Conservation (phyloP, 129 eudicot species). For the Daucus carota region DNA sequence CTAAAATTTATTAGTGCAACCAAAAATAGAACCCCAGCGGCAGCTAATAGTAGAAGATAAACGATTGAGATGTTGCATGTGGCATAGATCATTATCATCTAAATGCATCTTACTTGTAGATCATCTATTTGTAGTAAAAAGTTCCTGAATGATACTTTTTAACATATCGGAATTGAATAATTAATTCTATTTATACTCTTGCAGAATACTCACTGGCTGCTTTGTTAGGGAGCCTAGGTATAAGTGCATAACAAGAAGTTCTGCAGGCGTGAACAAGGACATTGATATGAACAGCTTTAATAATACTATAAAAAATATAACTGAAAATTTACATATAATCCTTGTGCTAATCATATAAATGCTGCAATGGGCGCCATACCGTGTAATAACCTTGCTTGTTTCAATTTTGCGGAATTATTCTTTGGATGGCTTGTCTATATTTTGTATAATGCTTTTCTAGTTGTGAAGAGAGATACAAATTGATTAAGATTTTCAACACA, state of each 20-base stretch:
- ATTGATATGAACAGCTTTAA: background rate
- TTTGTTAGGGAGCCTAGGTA: background rate
- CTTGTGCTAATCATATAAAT: background rate
- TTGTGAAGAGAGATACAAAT: background rate
- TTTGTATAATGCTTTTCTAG: background rate
- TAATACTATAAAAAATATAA: background rate
- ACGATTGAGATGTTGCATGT: background rate
- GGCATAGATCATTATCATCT: background rate
- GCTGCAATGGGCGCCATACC: background rate
- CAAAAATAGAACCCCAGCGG: background rate
- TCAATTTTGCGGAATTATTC: background rate
- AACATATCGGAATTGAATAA: background rate
- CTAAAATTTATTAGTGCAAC: background rate
- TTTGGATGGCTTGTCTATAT: background rate
- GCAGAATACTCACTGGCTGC: background rate
- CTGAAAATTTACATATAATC: background rate
- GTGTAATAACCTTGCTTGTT: background rate
- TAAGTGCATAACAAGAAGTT: background rate
- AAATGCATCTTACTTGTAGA: background rate
- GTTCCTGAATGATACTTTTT: background rate
- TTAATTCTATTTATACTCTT: background rate
- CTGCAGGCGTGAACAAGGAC: background rate
- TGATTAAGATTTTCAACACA: background rate
- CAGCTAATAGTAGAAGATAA: background rate
- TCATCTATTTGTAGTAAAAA: background rate